These are phyloP conservation scores for Anthoceros angustus DNA, from an alignment of 225 moss, liverwort and hornwort species.

Conservation along the genomic window DNA sequence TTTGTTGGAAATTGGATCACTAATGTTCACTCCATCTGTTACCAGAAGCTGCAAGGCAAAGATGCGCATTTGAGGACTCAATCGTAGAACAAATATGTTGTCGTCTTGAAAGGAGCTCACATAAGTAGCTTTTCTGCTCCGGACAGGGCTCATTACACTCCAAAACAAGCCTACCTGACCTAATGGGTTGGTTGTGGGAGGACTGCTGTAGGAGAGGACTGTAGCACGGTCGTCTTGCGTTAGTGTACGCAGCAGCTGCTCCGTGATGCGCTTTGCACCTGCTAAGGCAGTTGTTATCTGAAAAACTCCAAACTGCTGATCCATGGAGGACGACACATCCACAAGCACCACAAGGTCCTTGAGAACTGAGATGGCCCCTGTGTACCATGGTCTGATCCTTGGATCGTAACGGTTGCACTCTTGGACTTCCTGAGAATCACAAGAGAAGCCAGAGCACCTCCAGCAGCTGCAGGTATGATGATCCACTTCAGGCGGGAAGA, in stretches of 20 bases:
- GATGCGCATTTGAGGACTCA: slow-evolving; percentile 12
- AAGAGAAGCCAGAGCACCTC: too few species aligned
- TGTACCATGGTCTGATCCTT: slow-evolving; percentile 23
- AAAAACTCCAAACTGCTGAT: not conserved
- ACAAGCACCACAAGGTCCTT: slow-evolving; percentile 24
- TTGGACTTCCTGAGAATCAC: slow-evolving; percentile 15
- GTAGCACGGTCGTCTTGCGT: slow-evolving; percentile 13
- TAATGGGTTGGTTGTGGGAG: not conserved
- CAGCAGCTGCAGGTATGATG: not conserved
- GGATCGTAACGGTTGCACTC: slow-evolving; percentile 20
- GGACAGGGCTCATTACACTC: not conserved
- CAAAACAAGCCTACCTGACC: slow-evolving; percentile 6
- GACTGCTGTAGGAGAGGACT: slow-evolving; percentile 11
- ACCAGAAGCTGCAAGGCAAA: not conserved
- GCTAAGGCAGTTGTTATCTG: not conserved
- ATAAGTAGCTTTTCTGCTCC: not conserved
- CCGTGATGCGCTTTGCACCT: slow-evolving; percentile 10
- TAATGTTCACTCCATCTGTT: slow-evolving; percentile 5
- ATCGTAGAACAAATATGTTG: not conserved
- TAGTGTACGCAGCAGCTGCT: slow-evolving; percentile 13
- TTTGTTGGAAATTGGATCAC: slow-evolving; percentile 4
- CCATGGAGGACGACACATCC: slow-evolving; percentile 16
- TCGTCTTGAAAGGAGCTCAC: not conserved
- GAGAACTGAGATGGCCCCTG: slow-evolving; percentile 17
- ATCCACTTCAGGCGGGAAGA: not conserved